These are phyloP conservation scores for Nakazawaea populi DNA, from an alignment of 805 yeast species.

Conservation along the genomic window DNA sequence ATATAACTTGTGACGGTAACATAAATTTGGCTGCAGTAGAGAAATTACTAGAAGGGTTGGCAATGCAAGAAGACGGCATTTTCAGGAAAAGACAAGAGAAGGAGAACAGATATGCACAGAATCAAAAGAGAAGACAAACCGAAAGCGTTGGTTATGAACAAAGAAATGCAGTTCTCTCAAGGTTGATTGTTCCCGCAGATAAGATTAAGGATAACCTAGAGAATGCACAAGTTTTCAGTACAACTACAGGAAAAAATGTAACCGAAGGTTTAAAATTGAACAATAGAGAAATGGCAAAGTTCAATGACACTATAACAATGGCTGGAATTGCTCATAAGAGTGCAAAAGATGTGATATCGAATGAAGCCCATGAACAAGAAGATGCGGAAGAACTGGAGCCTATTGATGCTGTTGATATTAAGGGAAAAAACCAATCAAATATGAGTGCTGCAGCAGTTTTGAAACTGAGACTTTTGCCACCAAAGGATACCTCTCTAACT, in stretches of 20 bases:
- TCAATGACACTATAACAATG: slow-evolving; percentile 54
- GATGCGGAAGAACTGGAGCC: slow-evolving; percentile 17
- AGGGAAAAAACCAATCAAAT: slow-evolving; percentile 29
- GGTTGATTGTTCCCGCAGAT: slow-evolving; percentile 26
- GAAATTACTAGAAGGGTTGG: slow-evolving; percentile 54
- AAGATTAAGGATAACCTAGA: slow-evolving; percentile 10
- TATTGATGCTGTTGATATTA: slow-evolving; percentile 12
- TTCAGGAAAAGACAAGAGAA: slow-evolving; percentile 63
- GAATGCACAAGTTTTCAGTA: slow-evolving; percentile 26
- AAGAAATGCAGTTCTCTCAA: slow-evolving; percentile 34
- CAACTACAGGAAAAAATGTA: slow-evolving; percentile 67
- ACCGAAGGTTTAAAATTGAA: slow-evolving; percentile 60
- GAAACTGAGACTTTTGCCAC: slow-evolving; percentile 25
- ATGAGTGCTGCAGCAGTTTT: slow-evolving; percentile 41
- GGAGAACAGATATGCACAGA: slow-evolving; percentile 65
- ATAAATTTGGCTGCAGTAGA: slow-evolving; percentile 76
- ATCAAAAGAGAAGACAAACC: slow-evolving; percentile 46
- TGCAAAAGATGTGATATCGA: slow-evolving; percentile 50
- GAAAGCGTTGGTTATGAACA: slow-evolving; percentile 25
- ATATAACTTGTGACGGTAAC: slow-evolving; percentile 85
- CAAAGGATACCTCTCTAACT: slow-evolving; percentile 15
- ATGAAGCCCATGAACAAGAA: slow-evolving; percentile 14
- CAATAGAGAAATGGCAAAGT: slow-evolving; percentile 65
- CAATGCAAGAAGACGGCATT: slow-evolving; percentile 71
- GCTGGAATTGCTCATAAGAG: slow-evolving; percentile 68